These are phyloP conservation scores for Symbiodinium natans DNA, from an alignment of 73 alveolate species.

Conservation along the genomic window DNA sequence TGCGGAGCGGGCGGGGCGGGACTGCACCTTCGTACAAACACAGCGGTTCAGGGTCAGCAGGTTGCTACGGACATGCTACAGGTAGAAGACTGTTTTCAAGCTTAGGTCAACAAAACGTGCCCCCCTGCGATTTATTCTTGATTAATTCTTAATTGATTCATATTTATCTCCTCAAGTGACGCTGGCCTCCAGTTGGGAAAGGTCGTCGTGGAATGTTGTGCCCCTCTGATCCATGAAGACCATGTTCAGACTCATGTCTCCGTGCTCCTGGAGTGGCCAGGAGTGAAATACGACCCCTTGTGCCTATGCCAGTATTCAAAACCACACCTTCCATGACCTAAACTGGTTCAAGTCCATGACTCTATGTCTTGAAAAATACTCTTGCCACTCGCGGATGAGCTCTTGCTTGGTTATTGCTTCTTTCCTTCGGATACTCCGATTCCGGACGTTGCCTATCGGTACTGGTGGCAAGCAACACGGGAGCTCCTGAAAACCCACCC, in stretches of 20 bases:
- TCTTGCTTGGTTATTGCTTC: not conserved
- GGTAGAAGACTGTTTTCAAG: too few relatives aligned
- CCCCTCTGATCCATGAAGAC: slow-evolving; percentile 94
- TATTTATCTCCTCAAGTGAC: too few relatives aligned
- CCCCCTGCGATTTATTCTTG: too few relatives aligned
- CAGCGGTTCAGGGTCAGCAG: too few relatives aligned
- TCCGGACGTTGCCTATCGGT: too few relatives aligned
- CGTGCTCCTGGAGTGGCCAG: slow-evolving; percentile 48
- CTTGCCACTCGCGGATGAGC: not conserved
- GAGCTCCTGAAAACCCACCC: not conserved
- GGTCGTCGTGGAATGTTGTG: slow-evolving; percentile 87
- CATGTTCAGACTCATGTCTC: slow-evolving; percentile 88
- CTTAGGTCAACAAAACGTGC: too few relatives aligned
- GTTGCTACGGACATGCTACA: too few relatives aligned
- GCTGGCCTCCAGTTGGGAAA: slow-evolving; percentile 58
- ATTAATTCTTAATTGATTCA: too few relatives aligned
- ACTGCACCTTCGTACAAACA: too few relatives aligned
- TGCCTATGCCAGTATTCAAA: not conserved
- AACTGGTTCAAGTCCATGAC: not conserved
- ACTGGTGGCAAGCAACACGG: not conserved
- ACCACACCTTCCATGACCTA: too few relatives aligned
- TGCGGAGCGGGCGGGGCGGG: too few relatives aligned
- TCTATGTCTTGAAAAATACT: not conserved
- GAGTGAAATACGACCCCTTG: not conserved
- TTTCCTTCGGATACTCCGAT: too few relatives aligned